A percentile compares a stretch with the other conserved stretches of the same genome.
phyloP scores from a whole-genome alignment of 1,284 basidiomycete genomes.

The Farysia itapuensis region DNA sequence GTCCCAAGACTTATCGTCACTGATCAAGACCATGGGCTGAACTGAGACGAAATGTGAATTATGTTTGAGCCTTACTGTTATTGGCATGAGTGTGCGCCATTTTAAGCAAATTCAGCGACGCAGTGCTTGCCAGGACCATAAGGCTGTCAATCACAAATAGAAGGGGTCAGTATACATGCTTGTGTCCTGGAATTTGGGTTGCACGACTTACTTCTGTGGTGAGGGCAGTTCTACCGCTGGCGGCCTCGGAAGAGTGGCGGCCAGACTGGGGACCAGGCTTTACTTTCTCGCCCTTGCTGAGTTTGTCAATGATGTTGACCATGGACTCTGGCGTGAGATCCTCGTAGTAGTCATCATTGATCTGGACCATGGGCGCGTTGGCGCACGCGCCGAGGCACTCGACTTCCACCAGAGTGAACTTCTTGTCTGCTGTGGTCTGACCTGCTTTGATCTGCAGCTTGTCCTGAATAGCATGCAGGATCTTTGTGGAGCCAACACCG shows the following conservation, averaged over 20 bases:
- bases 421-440: slow-evolving; percentile 88
- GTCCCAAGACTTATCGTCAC: too few species aligned
- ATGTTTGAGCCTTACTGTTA: too few species aligned
- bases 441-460: slow-evolving; percentile 85
- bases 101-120: slow-evolving; percentile 74
- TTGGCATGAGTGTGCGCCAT: background rate
- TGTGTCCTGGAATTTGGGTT: background rate
- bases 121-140: slow-evolving; percentile 92
- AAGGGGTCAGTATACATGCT: background rate
- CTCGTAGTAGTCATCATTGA: slow-evolving; percentile 98
- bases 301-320: slow-evolving; percentile 80
- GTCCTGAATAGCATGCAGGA: slow-evolving; percentile 79
- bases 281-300: slow-evolving; percentile 81
- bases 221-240: slow-evolving; percentile 78
- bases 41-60: too few species aligned
- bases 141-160: too few species aligned
- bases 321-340: slow-evolving; percentile 91
- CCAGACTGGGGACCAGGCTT: slow-evolving; percentile 89
- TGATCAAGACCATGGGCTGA: too few species aligned
- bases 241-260: slow-evolving; percentile 77
- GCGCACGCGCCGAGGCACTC: slow-evolving; percentile 96
- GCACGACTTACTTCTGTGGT: slow-evolving; percentile 70
- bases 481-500: slow-evolving; percentile 78
- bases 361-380: slow-evolving; percentile 98
- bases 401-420: slow-evolving; percentile 96